Conservation (phyloP, 768 basidiomycete species). For the Lactarius evosmus region DNA sequence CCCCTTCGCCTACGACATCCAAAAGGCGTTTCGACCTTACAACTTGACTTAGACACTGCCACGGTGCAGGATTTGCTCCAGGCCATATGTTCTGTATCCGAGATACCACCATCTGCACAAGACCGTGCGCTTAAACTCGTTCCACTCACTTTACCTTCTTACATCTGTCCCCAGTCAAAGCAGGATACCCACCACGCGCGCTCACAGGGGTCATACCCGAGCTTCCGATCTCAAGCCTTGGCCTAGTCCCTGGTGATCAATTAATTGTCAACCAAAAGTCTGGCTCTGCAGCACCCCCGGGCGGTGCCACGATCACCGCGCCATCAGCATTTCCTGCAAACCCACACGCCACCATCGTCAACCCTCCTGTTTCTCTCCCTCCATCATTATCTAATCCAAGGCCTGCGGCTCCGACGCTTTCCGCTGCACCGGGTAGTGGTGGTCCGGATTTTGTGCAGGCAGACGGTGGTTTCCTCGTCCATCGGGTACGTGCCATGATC, state of each 20-base stretch:
- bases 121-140: constrained; percentile 52
- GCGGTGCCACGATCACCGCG: constrained; percentile 15
- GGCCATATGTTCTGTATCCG: constrained; percentile 59
- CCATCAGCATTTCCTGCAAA: constrained; percentile 28
- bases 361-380: constrained; percentile 29
- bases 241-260: constrained; percentile 77
- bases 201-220: constrained; percentile 65
- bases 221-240: constrained; percentile 71
- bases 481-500: constrained; percentile 49
- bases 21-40: constrained; percentile 74
- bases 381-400: constrained; percentile 26
- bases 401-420: constrained; percentile 26
- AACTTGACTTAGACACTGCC: constrained; percentile 56
- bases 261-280: constrained; percentile 64
- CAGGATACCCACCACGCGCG: constrained; percentile 79
- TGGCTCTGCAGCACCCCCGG: constrained; percentile 29
- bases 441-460: constrained; percentile 59
- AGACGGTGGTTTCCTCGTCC: constrained; percentile 66
- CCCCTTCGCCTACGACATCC: constrained; percentile 81
- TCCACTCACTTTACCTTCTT: background rate
- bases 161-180: constrained; percentile 51
- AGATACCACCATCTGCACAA: constrained; percentile 75
- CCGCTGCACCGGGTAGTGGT: constrained; percentile 29
- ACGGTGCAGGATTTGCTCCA: constrained; percentile 76
- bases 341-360: constrained; percentile 28